These are phyloP conservation scores for Saccharomyces eubayanus DNA, from an alignment of 805 yeast genomes.

Conservation along the genomic window DNA sequence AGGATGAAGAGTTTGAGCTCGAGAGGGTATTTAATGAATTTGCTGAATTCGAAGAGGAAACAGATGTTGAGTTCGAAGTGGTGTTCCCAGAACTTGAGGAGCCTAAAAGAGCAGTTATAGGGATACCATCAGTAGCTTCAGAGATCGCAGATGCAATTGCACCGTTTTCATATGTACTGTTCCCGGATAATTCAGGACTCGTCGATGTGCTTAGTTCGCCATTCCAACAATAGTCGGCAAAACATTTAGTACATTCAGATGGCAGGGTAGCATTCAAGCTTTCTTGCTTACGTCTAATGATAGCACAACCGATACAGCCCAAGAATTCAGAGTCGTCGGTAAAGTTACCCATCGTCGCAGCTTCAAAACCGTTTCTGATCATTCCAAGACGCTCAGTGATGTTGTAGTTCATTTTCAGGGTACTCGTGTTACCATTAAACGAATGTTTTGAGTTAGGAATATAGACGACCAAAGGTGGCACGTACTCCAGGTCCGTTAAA, in stretches of 20 bases:
- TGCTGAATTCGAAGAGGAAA: not conserved
- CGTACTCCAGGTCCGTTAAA: constrained; percentile 43
- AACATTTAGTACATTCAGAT: constrained; percentile 67
- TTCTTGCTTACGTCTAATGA: constrained; percentile 70
- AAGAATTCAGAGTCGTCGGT: constrained; percentile 63
- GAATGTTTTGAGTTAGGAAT: constrained; percentile 65
- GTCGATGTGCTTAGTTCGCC: constrained; percentile 40
- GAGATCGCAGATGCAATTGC: not conserved
- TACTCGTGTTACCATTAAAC: constrained; percentile 59
- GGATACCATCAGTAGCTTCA: constrained; percentile 4
- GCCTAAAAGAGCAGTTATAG: constrained; percentile 6
- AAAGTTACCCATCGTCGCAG: constrained; percentile 56
- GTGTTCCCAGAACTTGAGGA: constrained; percentile 2
- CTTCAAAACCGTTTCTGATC: constrained; percentile 68
- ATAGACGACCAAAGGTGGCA: constrained; percentile 70
- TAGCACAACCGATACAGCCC: constrained; percentile 75
- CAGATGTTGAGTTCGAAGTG: constrained; percentile 5
- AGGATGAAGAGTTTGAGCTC: not conserved
- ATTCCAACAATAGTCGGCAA: constrained; percentile 68
- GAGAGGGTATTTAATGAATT: not conserved
- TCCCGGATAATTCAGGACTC: constrained; percentile 8
- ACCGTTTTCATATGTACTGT: constrained; percentile 7
- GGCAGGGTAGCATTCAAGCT: constrained; percentile 49
- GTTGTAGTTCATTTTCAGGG: constrained; percentile 55
- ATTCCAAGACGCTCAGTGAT: constrained; percentile 49